phyloP scores from a whole-genome alignment of 495 filamentous ascomycete species.

The Saxophila tyrrhenica region DNA sequence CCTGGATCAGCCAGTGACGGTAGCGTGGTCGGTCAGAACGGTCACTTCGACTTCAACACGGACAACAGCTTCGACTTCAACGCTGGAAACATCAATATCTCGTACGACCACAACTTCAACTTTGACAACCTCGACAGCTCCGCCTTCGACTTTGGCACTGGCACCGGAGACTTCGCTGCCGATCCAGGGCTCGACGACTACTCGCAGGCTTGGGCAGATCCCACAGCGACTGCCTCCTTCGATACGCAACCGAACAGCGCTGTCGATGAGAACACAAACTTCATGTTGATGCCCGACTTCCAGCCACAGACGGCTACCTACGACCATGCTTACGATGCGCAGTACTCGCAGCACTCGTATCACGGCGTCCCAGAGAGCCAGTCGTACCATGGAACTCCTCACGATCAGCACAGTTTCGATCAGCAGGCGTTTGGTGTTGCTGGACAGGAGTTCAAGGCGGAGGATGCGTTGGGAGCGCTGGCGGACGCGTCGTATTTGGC shows the following conservation, averaged over 20 bases:
- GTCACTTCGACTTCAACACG: neutral
- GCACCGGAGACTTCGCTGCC: slow-evolving; percentile 1
- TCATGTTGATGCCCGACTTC: neutral
- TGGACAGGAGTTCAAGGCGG: slow-evolving; percentile 4
- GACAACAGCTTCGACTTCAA: slow-evolving; percentile 15
- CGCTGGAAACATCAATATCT: slow-evolving; percentile 9
- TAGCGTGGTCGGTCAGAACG: neutral
- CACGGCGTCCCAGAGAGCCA: neutral
- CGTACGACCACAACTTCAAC: slow-evolving; percentile 8
- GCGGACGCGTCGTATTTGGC: slow-evolving; percentile 11
- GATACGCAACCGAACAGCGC: neutral
- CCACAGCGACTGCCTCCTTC: neutral
- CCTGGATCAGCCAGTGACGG: slow-evolving; percentile 8
- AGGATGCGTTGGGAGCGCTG: slow-evolving; percentile 9
- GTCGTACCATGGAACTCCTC: neutral
- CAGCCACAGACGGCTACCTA: neutral
- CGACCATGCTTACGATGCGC: slow-evolving; percentile 1
- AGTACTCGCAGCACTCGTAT: slow-evolving; percentile 2
- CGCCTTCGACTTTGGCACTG: slow-evolving; percentile 10
- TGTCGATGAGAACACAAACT: neutral
- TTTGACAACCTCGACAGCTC: slow-evolving; percentile 9
- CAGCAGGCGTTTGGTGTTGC: slow-evolving; percentile 5
- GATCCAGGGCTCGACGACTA: slow-evolving; percentile 11
- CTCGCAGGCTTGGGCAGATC: neutral
- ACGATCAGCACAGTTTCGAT: neutral